A percentile compares a stretch with the other conserved stretches of the same genome.
Evolutionary conservation across 163 green algal genomes (phyloP).

Genomic region (Dunaliella salina): DNA sequence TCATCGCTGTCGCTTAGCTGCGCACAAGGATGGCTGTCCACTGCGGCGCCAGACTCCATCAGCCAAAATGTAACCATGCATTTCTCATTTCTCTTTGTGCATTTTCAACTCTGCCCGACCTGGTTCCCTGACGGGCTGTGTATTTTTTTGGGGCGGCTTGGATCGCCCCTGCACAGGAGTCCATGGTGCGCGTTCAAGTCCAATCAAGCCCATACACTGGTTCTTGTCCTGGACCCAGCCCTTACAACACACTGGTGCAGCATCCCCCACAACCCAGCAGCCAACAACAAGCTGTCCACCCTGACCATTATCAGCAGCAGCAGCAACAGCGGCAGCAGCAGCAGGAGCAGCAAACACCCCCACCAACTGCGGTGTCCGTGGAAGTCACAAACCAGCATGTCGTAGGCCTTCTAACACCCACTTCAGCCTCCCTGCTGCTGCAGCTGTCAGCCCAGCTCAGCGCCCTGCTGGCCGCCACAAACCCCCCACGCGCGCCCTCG

Average conservation of each 20-base stretch:
- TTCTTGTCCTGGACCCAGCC: neutral
- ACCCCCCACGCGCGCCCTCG: neutral
- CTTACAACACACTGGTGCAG: no score
- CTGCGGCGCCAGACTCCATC: no score
- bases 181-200: conserved; percentile 1
- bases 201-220: neutral
- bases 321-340: neutral
- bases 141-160: no score
- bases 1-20: no score
- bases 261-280: no score
- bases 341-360: neutral
- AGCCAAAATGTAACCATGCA: no score
- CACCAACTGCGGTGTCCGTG: conserved; percentile 6
- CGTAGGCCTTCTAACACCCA: conserved; percentile 30
- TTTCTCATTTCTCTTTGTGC: no score
- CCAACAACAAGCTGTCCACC: no score
- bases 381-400: conserved; percentile 39
- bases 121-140: no score
- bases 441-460: conserved; percentile 28
- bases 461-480: neutral
- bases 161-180: conserved; percentile 10
- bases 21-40: no score
- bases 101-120: no score
- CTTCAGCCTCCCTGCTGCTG: conserved; percentile 27
- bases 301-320: neutral